Base-by-base conservation (phyloP, 106 monocot species). In the Vanilla planifolia region DNA sequence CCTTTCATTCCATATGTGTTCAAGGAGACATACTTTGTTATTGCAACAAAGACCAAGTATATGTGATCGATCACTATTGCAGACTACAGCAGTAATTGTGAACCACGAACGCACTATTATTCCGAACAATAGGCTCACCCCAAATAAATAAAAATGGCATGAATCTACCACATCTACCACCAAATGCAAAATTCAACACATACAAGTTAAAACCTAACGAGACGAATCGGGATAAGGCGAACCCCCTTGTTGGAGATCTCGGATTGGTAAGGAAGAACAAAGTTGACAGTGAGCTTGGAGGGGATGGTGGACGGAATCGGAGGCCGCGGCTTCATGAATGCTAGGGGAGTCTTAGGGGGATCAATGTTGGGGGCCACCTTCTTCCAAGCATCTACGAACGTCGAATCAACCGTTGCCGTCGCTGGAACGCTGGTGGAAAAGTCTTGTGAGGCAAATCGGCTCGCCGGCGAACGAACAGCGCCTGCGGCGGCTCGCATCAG, bases 231-330 rank as follows among this genome's bases (percentile, higher is more conserved):
- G 19, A 16, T 14, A 33, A 24, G 39, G 25, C 60, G 43, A 26
- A 95, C 94, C 94, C 89, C 94, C 60, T 95, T 86, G 56, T 67
- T 68, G 57, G 85, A 62, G 80, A 95, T 80, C 80, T 89, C 89
- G 29, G 89, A 95, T 43, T 83, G 74, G 75, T 95, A 89, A 14
- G 94, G 89, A 33, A 89, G 78, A n/a, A 95, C 94, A 71, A 95
- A 95, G 55, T 95, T 89, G 68, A 95, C 73, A 46, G 89, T 89
- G 73, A 95, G 85, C 71, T 95, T 95, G 53, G 85, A 66, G 36
- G 94, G 89, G 63, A 95, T 85, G 20, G 89, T 57, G 8, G 82
- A 59, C 2, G 89, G 86, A 2, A 71, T 81, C 4, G 89, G 71
- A 0, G 94, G 94, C 8, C 89, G 71, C 14, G 94, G 94, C 73